Base-by-base conservation (phyloP, 352 stramenopile genomes). In the Pythium monospermum region DNA sequence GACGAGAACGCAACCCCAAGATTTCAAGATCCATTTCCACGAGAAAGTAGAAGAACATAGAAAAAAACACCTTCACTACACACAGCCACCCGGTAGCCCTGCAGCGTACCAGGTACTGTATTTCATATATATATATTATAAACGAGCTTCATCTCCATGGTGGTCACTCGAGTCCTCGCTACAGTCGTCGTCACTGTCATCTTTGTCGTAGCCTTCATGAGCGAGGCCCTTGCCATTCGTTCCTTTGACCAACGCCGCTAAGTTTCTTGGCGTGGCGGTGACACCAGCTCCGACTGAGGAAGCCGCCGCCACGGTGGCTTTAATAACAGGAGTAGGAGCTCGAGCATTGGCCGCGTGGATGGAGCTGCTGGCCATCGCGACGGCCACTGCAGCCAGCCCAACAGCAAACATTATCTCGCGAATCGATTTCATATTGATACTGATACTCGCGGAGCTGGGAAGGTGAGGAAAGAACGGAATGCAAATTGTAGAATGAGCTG, bases 101-200 rank as follows among this genome's bases (percentile, higher is more conserved):
- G n/a, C n/a, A n/a, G n/a, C n/a, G n/a, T n/a, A n/a, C n/a, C n/a
- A n/a, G n/a, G n/a, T n/a, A n/a, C n/a, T n/a, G n/a, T n/a, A n/a
- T n/a, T n/a, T n/a, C n/a, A n/a, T n/a, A n/a, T n/a, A n/a, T n/a
- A n/a, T n/a, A n/a, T n/a, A n/a, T n/a, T n/a, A n/a, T n/a, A n/a
- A n/a, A n/a, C n/a, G n/a, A n/a, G n/a, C n/a, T n/a, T n/a, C n/a
- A n/a, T n/a, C n/a, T n/a, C n/a, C n/a, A n/a, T n/a, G n/a, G n/a
- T n/a, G n/a, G n/a, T n/a, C n/a, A n/a, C n/a, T n/a, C n/a, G n/a
- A n/a, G n/a, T n/a, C n/a, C n/a, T n/a, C n/a, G n/a, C n/a, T n/a
- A n/a, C n/a, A n/a, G n/a, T n/a, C 26, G 32, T 53, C 46, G 3
- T 53, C 15, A 6, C 36, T 42, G 15, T n/a, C 15, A n/a, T 42